Conservation (phyloP, 2,329 filamentous ascomycete genomes). For the Ambrosiella beaveri region DNA sequence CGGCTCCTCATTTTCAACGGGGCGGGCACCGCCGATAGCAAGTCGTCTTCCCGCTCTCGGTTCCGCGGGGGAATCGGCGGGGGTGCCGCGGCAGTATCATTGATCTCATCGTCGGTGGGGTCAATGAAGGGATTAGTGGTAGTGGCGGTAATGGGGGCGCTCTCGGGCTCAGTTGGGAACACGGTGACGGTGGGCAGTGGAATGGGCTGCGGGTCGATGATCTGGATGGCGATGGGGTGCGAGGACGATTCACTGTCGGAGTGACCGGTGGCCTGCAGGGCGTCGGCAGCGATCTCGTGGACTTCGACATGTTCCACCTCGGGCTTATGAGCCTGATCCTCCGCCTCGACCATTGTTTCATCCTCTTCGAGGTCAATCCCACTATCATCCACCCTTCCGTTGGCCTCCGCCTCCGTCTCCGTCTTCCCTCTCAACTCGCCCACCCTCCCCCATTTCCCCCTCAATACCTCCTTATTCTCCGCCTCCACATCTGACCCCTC, state of each 20-base stretch:
- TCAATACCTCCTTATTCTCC: not conserved
- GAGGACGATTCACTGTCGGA: too few relatives aligned
- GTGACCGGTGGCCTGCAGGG: not conserved
- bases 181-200: not conserved
- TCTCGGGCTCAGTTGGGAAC: not conserved
- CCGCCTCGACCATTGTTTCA: not conserved
- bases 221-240: too few relatives aligned
- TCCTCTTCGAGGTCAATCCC: slow-evolving; percentile 3
- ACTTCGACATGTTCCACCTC: not conserved
- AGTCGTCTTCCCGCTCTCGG: not conserved
- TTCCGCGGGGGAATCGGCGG: slow-evolving; percentile 7
- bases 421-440: not conserved
- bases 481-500: not conserved
- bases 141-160: not conserved
- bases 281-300: slow-evolving; percentile 4
- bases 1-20: not conserved
- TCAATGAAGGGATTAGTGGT: not conserved
- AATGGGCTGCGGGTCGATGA: not conserved
- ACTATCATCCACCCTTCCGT: not conserved
- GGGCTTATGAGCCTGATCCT: not conserved
- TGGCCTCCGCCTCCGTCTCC: not conserved
- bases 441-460: not conserved
- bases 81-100: not conserved
- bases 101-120: not conserved
- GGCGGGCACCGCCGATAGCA: not conserved